Evolutionary conservation across 208 protist species (phyloP).

Genomic region (Naegleria fowleri): DNA sequence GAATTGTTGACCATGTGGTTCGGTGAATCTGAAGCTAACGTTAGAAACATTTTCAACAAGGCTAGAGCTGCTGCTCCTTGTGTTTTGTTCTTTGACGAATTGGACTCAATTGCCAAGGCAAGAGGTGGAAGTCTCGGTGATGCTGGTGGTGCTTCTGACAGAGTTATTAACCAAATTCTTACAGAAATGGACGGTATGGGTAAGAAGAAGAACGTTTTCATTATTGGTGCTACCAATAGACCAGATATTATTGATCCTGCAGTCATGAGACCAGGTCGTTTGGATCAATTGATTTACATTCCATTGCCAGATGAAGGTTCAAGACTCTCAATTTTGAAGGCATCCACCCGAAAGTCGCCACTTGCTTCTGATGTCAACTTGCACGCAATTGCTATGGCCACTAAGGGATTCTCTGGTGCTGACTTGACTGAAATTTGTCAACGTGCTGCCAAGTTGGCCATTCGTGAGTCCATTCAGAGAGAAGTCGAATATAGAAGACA

Average conservation of each 20-base stretch:
- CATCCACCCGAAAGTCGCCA: slow-evolving; percentile 94
- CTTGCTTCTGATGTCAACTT: slow-evolving; percentile 91
- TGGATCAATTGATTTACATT: slow-evolving; percentile 98
- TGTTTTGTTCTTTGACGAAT: slow-evolving; percentile 99
- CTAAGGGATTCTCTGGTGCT: slow-evolving; percentile 98
- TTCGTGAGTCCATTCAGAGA: slow-evolving; percentile 77
- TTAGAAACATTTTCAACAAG: slow-evolving; percentile 99
- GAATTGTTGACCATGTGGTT: slow-evolving; percentile 99
- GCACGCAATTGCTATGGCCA: slow-evolving; percentile 85
- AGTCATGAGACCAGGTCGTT: slow-evolving; percentile 94
- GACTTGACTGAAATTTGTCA: slow-evolving; percentile 94
- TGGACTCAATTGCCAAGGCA: slow-evolving; percentile 98
- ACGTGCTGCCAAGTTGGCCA: slow-evolving; percentile 75
- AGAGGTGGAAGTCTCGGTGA: slow-evolving; percentile 88
- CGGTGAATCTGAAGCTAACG: slow-evolving; percentile 99
- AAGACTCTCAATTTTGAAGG: slow-evolving; percentile 92
- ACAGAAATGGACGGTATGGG: slow-evolving; percentile 99
- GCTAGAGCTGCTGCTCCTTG: slow-evolving; percentile 96
- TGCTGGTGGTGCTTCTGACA: slow-evolving; percentile 94
- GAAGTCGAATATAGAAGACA: slow-evolving; percentile 69
- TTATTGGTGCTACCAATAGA: slow-evolving; percentile 99
- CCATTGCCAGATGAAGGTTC: slow-evolving; percentile 96
- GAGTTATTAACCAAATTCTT: slow-evolving; percentile 99
- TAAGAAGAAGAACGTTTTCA: slow-evolving; percentile 99
- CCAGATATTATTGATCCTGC: slow-evolving; percentile 99